Evolutionary conservation across 257 asterid genomes (phyloP), one percentile per base, ranked within the genome.

Genomic region (Perilla frutescens): DNA sequence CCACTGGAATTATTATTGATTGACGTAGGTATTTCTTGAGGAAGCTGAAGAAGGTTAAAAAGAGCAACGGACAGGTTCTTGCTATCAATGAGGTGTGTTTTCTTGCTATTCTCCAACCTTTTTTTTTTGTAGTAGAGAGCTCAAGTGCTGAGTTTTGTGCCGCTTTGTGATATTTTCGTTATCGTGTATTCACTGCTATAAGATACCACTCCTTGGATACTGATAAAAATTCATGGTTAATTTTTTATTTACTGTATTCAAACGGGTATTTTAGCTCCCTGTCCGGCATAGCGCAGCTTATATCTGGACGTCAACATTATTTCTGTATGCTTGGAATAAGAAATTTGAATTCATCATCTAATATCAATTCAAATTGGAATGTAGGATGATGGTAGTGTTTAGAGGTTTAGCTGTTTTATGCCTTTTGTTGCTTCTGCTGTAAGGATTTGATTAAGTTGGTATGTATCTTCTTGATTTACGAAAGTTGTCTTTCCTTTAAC

Each of bases 31-130:
- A 92, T 36, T 92, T 88, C 49, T 73, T 92, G 91, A 88, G 97
- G 87, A 92, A 88, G 80, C 92, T 92, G 8, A 92, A 92, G 87
- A 92, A 92, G 82, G 97, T 92, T 44, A 92, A 92, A 76, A 92
- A 88, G 87, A 92, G 96, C 85, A 87, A 83, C 8, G 97, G 96
- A 0, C 97, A 92, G 84, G 75, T 92, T 76, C 93, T 92, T 40
- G 97, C 97, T 57, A 88, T 92, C 75, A 92, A 90, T 31, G 97
- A 92, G 97, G 97, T 90, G 48, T 48, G 8, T 8, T 51, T 32
- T 1, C 29, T 49, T 57, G 9, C 9, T 62, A 11, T 34, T 0
- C 20, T 57, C 7, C 37, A 14, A 4, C 2, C 7, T 40, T n/a
- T 41, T 56, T 41, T 56, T 65, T 3, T 49, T 13, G 31, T 56